phyloP scores from a whole-genome alignment of 768 basidiomycete species.

The Cyclocybe cylindracea region DNA sequence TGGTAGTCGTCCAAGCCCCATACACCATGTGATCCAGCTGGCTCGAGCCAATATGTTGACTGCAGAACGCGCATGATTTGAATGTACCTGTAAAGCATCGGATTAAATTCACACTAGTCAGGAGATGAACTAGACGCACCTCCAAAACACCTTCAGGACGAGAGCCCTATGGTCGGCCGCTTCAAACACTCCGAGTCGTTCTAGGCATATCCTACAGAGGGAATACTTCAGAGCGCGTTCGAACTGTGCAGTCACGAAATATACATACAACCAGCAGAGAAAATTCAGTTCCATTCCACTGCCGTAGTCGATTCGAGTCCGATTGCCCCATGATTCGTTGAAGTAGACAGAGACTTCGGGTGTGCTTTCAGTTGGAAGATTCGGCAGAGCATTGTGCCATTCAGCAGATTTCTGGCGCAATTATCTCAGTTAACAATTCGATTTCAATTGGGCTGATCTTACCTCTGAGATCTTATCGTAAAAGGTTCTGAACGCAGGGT shows the following conservation, averaged over 20 bases:
- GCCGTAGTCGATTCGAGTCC: conserved; percentile 95
- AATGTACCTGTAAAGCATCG: conserved; percentile 67
- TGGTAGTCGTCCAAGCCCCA: conserved; percentile 99
- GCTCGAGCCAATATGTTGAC: conserved; percentile 96
- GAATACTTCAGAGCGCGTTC: not conserved
- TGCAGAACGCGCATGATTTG: conserved; percentile 84
- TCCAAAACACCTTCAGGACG: conserved; percentile 89
- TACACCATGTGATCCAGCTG: conserved; percentile 98
- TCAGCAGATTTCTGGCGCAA: conserved; percentile 46
- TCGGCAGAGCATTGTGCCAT: conserved; percentile 61
- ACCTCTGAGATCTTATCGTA: conserved; percentile 82
- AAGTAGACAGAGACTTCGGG: conserved; percentile 82
- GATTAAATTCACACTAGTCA: not conserved
- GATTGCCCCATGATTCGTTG: conserved; percentile 87
- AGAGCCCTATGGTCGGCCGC: conserved; percentile 72
- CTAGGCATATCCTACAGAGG: conserved; percentile 72
- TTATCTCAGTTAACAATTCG: not conserved
- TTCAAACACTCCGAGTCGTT: conserved; percentile 63
- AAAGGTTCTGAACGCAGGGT: conserved; percentile 93
- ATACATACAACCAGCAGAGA: conserved; percentile 87
- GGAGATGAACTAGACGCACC: conserved; percentile 38
- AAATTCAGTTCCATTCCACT: conserved; percentile 99
- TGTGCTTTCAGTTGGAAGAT: conserved; percentile 56
- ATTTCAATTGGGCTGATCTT: conserved; percentile 7
- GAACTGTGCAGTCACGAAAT: not conserved